Conservation (phyloP, 2,329 filamentous ascomycete genomes). For the Mycosphaerella sp. region DNA sequence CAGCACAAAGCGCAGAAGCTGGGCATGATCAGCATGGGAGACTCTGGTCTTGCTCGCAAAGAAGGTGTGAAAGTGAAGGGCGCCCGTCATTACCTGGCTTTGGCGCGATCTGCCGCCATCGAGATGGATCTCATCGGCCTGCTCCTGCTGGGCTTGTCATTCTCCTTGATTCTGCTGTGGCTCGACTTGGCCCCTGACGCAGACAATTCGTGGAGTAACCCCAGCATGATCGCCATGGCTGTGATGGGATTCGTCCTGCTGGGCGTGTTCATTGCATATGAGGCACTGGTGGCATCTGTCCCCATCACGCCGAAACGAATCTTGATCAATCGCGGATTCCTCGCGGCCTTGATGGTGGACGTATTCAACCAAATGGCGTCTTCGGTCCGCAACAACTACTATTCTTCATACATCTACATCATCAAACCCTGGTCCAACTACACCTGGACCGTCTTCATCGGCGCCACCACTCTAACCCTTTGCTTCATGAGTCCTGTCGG, state of each 20-base stretch:
- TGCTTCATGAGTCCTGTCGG: slow-evolving; percentile 34
- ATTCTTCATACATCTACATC: slow-evolving; percentile 35
- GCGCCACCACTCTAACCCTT: slow-evolving; percentile 38
- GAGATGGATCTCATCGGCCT: slow-evolving; percentile 24
- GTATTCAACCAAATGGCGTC: slow-evolving; percentile 19
- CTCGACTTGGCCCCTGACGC: slow-evolving; percentile 20
- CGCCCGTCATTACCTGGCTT: background rate
- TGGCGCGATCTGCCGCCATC: slow-evolving; percentile 23
- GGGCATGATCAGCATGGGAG: slow-evolving; percentile 22
- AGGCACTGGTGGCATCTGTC: slow-evolving; percentile 16
- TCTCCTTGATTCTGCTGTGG: slow-evolving; percentile 22
- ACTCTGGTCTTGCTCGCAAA: slow-evolving; percentile 13
- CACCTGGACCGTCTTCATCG: slow-evolving; percentile 39
- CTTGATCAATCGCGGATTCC: slow-evolving; percentile 21
- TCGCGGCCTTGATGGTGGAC: slow-evolving; percentile 17
- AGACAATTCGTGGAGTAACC: slow-evolving; percentile 21
- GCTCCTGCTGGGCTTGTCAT: slow-evolving; percentile 20
- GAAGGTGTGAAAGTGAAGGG: slow-evolving; percentile 5
- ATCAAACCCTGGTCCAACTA: slow-evolving; percentile 41
- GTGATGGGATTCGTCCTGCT: slow-evolving; percentile 9
- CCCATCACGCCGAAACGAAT: slow-evolving; percentile 23
- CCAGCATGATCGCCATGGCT: slow-evolving; percentile 13
- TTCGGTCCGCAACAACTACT: slow-evolving; percentile 18
- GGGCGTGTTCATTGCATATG: slow-evolving; percentile 5
- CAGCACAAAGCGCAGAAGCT: slow-evolving; percentile 21